phyloP scores from a whole-genome alignment of 257 asterid species.

The Nicotiana knightiana region DNA sequence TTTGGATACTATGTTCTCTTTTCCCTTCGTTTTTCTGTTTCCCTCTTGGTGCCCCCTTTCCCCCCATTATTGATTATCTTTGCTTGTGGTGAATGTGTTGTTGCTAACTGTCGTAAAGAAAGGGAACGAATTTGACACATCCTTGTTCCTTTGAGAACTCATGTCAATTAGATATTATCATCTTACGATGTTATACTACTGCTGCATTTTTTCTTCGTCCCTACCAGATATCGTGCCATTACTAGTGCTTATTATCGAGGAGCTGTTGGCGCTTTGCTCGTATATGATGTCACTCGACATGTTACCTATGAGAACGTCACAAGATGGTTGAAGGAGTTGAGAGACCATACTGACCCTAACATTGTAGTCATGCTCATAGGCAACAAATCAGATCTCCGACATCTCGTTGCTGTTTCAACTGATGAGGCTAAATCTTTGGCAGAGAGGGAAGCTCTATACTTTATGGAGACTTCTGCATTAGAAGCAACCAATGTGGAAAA shows the following conservation, averaged over 20 bases:
- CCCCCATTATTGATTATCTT: neutral
- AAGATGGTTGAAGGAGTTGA: conserved; percentile 34
- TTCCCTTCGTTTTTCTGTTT: neutral
- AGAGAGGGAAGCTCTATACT: conserved; percentile 29
- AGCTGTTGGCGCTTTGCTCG: conserved; percentile 37
- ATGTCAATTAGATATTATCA: neutral
- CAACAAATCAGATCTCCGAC: conserved; percentile 37
- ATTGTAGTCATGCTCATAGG: conserved; percentile 35
- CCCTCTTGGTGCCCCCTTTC: neutral
- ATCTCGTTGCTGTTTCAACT: conserved; percentile 31
- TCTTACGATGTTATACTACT: neutral
- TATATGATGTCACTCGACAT: conserved; percentile 32
- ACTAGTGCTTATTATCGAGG: conserved; percentile 41
- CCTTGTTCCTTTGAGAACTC: neutral
- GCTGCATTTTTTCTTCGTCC: neutral
- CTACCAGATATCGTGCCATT: conserved; percentile 33
- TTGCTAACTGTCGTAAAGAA: neutral
- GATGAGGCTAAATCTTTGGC: conserved; percentile 29
- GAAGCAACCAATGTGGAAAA: conserved; percentile 34
- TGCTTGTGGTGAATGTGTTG: neutral
- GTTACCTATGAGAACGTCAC: conserved; percentile 25
- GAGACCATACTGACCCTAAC: conserved; percentile 36
- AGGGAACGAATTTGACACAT: neutral
- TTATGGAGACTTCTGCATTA: conserved; percentile 37
- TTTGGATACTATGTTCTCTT: neutral